phyloP scores from a whole-genome alignment of 352 stramenopile species.

The Pythium apleroticum region DNA sequence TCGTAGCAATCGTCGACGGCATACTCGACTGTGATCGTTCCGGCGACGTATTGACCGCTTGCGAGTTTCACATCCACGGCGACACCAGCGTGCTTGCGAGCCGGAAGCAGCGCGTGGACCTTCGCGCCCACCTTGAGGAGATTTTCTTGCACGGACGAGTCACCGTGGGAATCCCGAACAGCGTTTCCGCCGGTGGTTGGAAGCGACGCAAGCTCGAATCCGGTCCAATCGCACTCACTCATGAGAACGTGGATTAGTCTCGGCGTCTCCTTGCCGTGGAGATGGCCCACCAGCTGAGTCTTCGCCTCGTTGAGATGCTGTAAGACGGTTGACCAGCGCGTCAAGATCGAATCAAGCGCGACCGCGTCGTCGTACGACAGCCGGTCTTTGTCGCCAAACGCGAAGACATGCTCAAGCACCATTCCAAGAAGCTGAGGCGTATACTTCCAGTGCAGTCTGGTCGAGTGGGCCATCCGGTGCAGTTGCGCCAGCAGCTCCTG shows the following conservation, averaged over 20 bases:
- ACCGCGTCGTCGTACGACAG: slow-evolving; percentile 48
- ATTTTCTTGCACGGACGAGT: slow-evolving; percentile 16
- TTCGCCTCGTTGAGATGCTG: slow-evolving; percentile 55
- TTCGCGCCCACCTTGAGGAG: slow-evolving; percentile 29
- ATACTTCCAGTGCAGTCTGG: slow-evolving; percentile 60
- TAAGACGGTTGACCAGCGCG: slow-evolving; percentile 54
- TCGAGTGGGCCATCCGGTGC: slow-evolving; percentile 39
- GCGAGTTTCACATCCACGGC: slow-evolving; percentile 44
- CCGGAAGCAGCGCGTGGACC: slow-evolving; percentile 36
- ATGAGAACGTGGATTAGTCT: slow-evolving; percentile 55
- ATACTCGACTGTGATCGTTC: slow-evolving; percentile 47
- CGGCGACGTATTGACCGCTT: slow-evolving; percentile 36
- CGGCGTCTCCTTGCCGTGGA: slow-evolving; percentile 62
- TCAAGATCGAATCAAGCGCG: slow-evolving; percentile 48
- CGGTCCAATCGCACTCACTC: slow-evolving; percentile 66
- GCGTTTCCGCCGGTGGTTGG: not conserved
- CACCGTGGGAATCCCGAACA: not conserved
- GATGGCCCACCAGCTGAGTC: slow-evolving; percentile 51
- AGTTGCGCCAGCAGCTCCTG: slow-evolving; percentile 50
- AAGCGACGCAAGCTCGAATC: slow-evolving; percentile 42
- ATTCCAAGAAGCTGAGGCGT: slow-evolving; percentile 66
- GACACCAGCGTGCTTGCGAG: slow-evolving; percentile 44
- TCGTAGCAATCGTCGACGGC: slow-evolving; percentile 36
- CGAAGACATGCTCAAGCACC: slow-evolving; percentile 54
- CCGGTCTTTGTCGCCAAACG: slow-evolving; percentile 49